A percentile compares a stretch with the other conserved stretches of the same genome.
Evolutionary conservation across 768 basidiomycete species (phyloP).

Genomic region (Rhodotorula diobovata): DNA sequence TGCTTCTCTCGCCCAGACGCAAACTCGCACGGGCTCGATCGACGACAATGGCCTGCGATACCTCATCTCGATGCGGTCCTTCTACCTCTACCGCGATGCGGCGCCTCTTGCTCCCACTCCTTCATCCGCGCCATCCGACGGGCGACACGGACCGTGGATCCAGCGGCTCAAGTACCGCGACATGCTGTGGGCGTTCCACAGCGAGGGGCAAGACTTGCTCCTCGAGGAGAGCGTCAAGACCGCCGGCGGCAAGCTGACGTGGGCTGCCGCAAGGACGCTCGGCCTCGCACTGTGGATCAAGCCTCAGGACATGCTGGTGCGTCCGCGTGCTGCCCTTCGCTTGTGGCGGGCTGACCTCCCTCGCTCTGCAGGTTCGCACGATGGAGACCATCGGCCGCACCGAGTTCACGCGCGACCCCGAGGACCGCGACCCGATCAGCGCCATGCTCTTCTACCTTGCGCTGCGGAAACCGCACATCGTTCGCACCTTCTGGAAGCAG

Average conservation of each 20-base stretch:
- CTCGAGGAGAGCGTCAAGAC: conserved; percentile 63
- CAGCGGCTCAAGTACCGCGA: conserved; percentile 77
- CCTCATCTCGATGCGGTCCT: conserved; percentile 84
- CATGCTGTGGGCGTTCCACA: conserved; percentile 95
- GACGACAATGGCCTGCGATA: conserved; percentile 91
- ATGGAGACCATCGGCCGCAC: conserved; percentile 85
- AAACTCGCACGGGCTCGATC: conserved; percentile 81
- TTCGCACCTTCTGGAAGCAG: conserved; percentile 93
- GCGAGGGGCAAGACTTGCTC: conserved; percentile 83
- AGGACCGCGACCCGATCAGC: conserved; percentile 76
- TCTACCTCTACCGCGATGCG: conserved; percentile 45
- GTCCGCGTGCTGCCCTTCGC: conserved; percentile 38
- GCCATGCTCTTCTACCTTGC: conserved; percentile 95
- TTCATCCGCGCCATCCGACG: background rate
- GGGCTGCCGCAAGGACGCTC: conserved; percentile 79
- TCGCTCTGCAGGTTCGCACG: conserved; percentile 60
- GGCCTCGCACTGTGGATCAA: conserved; percentile 85
- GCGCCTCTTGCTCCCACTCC: background rate
- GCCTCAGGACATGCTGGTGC: conserved; percentile 70
- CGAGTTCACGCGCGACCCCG: conserved; percentile 77
- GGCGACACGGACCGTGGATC: background rate
- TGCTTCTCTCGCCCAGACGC: conserved; percentile 56
- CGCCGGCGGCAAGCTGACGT: conserved; percentile 76
- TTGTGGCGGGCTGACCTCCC: background rate
- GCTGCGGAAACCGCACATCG: conserved; percentile 81